Evolutionary conservation across 2,329 filamentous ascomycete genomes (phyloP).

Genomic region (Alternaria burnsii): DNA sequence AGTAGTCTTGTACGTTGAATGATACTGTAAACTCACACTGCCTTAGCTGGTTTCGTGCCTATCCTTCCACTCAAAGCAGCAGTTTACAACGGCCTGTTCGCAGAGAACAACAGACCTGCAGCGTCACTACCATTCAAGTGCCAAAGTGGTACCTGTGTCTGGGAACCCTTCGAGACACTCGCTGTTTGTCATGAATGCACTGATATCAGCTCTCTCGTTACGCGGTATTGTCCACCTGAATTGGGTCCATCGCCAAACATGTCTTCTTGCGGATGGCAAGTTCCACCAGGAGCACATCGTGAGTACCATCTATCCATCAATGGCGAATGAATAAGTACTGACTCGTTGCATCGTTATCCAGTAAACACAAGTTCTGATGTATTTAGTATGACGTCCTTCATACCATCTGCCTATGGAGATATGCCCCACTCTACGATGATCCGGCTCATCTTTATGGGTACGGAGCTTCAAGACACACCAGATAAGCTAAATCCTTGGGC

Average conservation of each 20-base stretch:
- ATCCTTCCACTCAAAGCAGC: constrained; percentile 24
- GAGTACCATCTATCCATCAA: neutral
- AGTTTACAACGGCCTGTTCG: constrained; percentile 24
- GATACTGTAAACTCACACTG: neutral
- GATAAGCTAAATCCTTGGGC: constrained; percentile 19
- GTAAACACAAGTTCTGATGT: constrained; percentile 27
- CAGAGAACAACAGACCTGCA: constrained; percentile 23
- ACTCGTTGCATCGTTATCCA: neutral
- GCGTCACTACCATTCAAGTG: constrained; percentile 23
- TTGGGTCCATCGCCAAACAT: constrained; percentile 14
- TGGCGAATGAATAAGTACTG: neutral
- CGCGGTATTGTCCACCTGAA: constrained; percentile 20
- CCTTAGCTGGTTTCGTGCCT: constrained; percentile 21
- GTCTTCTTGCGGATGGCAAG: constrained; percentile 22
- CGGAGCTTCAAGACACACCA: constrained; percentile 18
- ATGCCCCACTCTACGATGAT: constrained; percentile 26
- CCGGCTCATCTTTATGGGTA: constrained; percentile 24
- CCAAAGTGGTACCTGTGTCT: constrained; percentile 20
- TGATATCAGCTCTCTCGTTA: constrained; percentile 20
- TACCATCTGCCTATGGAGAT: constrained; percentile 24
- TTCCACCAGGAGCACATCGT: constrained; percentile 17
- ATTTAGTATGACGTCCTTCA: constrained; percentile 28
- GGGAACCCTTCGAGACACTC: constrained; percentile 20
- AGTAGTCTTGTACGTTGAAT: neutral
- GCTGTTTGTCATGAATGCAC: constrained; percentile 22